A percentile compares a stretch with the other conserved stretches of the same genome.
phyloP scores from a whole-genome alignment of 2,329 filamentous ascomycete genomes.

The Pseudocercospora eumusae region DNA sequence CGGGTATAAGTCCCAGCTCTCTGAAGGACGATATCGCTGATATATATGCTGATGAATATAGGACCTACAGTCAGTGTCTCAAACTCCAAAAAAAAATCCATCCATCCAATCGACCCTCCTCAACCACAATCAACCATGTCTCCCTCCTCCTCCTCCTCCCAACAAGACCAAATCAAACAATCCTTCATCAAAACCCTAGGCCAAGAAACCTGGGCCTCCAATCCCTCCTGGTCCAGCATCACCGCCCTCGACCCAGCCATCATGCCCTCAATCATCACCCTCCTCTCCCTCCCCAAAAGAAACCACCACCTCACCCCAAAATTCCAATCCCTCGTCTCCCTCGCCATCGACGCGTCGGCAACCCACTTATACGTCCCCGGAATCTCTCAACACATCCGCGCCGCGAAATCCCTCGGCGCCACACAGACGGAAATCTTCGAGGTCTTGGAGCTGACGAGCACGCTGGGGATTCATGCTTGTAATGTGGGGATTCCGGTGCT shows the following conservation, averaged over 20 bases:
- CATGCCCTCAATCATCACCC: neutral
- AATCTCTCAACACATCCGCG: neutral
- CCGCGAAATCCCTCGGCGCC: neutral
- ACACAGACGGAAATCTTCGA: neutral
- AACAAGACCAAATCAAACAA: neutral
- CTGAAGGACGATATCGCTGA: neutral
- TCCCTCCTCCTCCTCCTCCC: neutral
- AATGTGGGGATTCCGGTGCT: neutral
- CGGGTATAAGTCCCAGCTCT: neutral
- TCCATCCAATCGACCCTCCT: no score
- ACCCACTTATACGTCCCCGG: neutral
- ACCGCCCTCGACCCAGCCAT: neutral
- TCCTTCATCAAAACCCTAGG: slow-evolving; percentile 1
- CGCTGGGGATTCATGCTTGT: slow-evolving; percentile 1
- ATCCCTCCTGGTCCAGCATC: neutral
- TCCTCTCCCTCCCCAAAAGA: neutral
- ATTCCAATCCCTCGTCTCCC: slow-evolving; percentile 5
- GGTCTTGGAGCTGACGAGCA: neutral
- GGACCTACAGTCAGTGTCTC: neutral
- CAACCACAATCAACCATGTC: no score
- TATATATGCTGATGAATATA: neutral
- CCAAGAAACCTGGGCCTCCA: neutral
- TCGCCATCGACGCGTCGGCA: neutral
- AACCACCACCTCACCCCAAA: neutral
- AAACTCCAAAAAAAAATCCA: no score